Evolutionary conservation across 2,329 filamentous ascomycete species (phyloP), one percentile per base, ranked within the genome.

Genomic region (Scedosporium boydii): DNA sequence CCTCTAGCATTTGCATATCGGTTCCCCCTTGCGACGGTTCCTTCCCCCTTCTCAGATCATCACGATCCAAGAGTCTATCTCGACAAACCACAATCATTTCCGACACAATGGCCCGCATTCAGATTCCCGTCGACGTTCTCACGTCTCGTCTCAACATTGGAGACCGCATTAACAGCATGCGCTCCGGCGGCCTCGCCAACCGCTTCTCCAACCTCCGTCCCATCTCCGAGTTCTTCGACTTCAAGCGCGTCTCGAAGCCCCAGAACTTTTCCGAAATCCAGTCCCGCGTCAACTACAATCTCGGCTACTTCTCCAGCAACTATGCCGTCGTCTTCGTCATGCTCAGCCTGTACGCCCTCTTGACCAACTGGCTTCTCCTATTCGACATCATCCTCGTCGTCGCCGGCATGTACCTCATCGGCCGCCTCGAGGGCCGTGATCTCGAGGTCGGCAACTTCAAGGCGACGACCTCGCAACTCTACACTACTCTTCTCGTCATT

Each of bases 291-390:
- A 96, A 96, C 82, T 97, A 97, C 87, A 99, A 99, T 77, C 80
- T 99, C 67, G 87, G 89, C 75, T 89, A 98, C 81, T 99, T 96
- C 82, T 96, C 92, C 66, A 97, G 91, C 88, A 99, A 99, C 82
- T 99, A 99, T 84, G 89, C 90, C 68, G 88, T 90, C 66, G 85
- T 98, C 69, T 96, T 98, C 74, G 82, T 90, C 70, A 96, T 99
- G 88, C 88, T 99, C 72, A 91, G 89, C 81, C 88, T 99, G 78
- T 99, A 99, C 82, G 90, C 90, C 71, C 79, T 99, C 71, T 83
- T 99, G 71, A 95, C 91, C 69, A 98, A 97, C 78, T 81, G 86
- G 71, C 77, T 87, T 56, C 83, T 99, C 60, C 86, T 97, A 65
- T 97, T 98, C 74, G 92, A 96, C 77, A 96, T 99, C 73, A 77